These are phyloP conservation scores for Cryptococcus maquisensis DNA, from an alignment of 1,284 basidiomycete genomes.

Conservation along the genomic window DNA sequence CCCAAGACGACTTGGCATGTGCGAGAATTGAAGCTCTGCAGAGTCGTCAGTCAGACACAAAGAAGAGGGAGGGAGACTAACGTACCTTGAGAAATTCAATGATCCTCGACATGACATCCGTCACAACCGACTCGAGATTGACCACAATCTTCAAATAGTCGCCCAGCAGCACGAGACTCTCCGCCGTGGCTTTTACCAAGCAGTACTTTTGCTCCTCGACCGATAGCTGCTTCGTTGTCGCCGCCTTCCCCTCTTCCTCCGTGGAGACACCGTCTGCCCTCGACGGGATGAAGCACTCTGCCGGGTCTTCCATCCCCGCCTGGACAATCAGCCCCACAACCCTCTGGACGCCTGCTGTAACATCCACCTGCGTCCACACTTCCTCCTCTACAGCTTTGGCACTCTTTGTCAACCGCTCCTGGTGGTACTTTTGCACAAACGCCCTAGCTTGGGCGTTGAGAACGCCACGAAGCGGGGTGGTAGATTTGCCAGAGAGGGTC, in stretches of 20 bases:
- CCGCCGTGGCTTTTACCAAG: constrained; percentile 78
- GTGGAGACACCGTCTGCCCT: not conserved
- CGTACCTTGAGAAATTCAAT: constrained; percentile 85
- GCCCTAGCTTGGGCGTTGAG: constrained; percentile 74
- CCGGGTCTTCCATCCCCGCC: constrained; percentile 74
- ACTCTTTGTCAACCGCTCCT: constrained; percentile 70
- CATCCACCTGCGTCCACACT: constrained; percentile 64
- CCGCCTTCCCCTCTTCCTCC: constrained; percentile 4
- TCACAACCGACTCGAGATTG: constrained; percentile 82
- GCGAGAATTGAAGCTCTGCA: constrained; percentile 84
- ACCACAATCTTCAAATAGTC: constrained; percentile 88
- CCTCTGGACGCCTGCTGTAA: constrained; percentile 62
- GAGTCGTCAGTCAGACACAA: not conserved
- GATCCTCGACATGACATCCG: constrained; percentile 86
- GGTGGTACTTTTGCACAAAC: constrained; percentile 83
- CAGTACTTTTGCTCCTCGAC: constrained; percentile 82
- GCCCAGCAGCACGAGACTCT: constrained; percentile 67
- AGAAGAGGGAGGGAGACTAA: not conserved
- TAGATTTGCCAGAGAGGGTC: constrained; percentile 78
- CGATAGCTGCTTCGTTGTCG: constrained; percentile 60
- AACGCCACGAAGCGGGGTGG: constrained; percentile 79
- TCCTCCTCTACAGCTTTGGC: constrained; percentile 70
- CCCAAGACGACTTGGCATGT: constrained; percentile 98
- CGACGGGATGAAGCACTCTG: constrained; percentile 57
- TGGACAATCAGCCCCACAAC: constrained; percentile 71